Conservation (phyloP, 129 eudicot genomes). For the Daucus carota region DNA sequence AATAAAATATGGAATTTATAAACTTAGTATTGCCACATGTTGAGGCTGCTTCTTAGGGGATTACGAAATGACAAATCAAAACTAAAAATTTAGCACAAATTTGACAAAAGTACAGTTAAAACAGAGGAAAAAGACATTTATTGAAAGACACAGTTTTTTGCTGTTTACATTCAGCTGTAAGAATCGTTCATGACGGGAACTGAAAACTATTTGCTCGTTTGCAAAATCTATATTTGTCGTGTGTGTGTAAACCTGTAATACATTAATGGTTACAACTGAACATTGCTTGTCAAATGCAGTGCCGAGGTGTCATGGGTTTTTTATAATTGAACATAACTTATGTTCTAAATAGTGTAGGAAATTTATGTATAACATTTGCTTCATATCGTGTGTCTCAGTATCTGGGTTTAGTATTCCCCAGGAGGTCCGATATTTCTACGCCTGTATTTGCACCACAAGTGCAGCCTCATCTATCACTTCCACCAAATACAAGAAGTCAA, state of each 20-base stretch:
- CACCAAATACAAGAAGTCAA: constrained; percentile 44
- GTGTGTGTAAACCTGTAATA: not conserved
- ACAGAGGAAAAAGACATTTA: not conserved
- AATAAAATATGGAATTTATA: too few species aligned
- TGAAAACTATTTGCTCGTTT: not conserved
- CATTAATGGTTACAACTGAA: not conserved
- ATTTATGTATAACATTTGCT: constrained; percentile 1
- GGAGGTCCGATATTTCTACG: constrained; percentile 60
- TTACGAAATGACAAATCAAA: not conserved
- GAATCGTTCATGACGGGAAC: not conserved
- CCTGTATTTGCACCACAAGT: constrained; percentile 91
- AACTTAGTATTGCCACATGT: too few species aligned
- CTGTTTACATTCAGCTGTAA: not conserved
- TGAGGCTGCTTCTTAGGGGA: not conserved
- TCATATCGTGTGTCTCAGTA: constrained; percentile 42
- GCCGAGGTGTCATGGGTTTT: not conserved
- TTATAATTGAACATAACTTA: not conserved
- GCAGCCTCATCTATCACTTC: constrained; percentile 71
- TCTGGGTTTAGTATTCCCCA: constrained; percentile 89
- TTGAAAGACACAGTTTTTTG: not conserved
- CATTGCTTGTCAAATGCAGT: not conserved
- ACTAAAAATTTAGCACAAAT: not conserved
- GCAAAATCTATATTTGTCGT: not conserved
- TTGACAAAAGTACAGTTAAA: not conserved
- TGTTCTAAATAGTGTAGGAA: not conserved